A percentile compares a stretch with the other conserved stretches of the same genome.
Conservation (phyloP, 306 rosid genomes). For the Inga laurina region DNA sequence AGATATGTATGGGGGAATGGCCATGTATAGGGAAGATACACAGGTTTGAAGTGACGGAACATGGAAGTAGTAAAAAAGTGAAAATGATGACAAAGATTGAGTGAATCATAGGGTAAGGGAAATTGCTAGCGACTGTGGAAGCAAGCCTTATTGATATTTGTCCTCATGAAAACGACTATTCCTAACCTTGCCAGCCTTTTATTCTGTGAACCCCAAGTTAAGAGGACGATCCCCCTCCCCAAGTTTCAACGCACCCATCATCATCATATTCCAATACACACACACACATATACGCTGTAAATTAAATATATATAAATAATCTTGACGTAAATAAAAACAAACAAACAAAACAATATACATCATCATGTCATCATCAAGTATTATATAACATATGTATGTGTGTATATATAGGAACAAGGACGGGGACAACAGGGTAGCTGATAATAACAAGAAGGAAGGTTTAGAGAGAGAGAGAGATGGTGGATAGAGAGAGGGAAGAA, state of each 20-base stretch:
- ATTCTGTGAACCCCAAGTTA: not conserved
- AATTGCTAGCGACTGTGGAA: slow-evolving; percentile 29
- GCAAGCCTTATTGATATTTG: slow-evolving; percentile 18
- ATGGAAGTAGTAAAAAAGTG: not conserved
- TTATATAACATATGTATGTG: not conserved
- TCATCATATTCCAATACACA: not conserved
- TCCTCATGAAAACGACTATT: slow-evolving; percentile 27
- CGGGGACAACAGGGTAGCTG: not conserved
- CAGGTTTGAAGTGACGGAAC: not conserved
- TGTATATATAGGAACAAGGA: not conserved
- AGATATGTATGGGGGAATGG: not conserved
- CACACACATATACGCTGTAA: not conserved
- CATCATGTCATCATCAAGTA: not conserved
- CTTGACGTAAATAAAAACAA: not conserved
- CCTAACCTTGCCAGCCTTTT: slow-evolving; percentile 36
- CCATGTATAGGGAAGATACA: not conserved
- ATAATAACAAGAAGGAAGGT: not conserved
- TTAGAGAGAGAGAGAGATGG: slow-evolving; percentile 41
- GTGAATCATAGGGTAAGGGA: slow-evolving; percentile 23
- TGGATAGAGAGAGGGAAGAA: slow-evolving; percentile 43
- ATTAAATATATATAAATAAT: not conserved
- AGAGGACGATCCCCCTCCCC: not conserved
- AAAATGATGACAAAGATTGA: slow-evolving; percentile 38
- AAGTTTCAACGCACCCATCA: slow-evolving; percentile 41
- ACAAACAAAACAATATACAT: too few species aligned